Base-by-base conservation (phyloP, 2,329 filamentous ascomycete genomes). In the Alternaria angustiovoidea region DNA sequence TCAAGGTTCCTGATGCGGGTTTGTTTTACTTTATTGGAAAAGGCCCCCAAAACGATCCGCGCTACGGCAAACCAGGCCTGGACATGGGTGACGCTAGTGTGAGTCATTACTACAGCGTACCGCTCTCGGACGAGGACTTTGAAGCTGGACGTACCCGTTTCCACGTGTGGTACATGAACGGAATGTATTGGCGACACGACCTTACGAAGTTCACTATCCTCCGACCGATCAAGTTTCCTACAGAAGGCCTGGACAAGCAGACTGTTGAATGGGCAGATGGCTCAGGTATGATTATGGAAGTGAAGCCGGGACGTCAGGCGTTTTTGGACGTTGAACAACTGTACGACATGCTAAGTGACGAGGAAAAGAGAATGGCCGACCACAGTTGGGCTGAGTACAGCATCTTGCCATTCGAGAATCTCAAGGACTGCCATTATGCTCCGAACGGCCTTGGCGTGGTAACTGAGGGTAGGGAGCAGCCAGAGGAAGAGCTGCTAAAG, bases 221-320 rank as follows among this genome's bases (percentile, higher is more conserved):
- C 20, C 41, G 51, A 22, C 41, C 30, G 0, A 46, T 54, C 30
- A 54, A 54, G 28, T 54, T 46, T 14, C 51, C 51, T 7, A 36
- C 18, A 0, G 18, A 44, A 20, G 39, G 41, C 12, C 1, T 12
- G 12, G 14, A 18, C 1, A 11, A 46, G 30, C 51, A 54, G 2
- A 54, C 30, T 8, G 51, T 46, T 6, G 41, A 46, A 24, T 54
- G 51, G 51, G 51, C 51, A 28, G 41, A 54, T n/a, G 41, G 20
- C 30, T 46, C 41, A 5, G 41, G 41, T 1, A n/a, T 6, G 5
- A 54, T 7, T 14, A 39, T 54, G 41, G 30, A 46, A 26, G 41
- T 39, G 0, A 38, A 43, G 30, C 51, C 41, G 26, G 51, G 51
- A 14, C 41, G 30, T 9, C n/a, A 20, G 8, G 51, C 51, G 28